These are phyloP conservation scores for Amanita pseudoporphyria DNA, from an alignment of 768 basidiomycete genomes.

Conservation along the genomic window DNA sequence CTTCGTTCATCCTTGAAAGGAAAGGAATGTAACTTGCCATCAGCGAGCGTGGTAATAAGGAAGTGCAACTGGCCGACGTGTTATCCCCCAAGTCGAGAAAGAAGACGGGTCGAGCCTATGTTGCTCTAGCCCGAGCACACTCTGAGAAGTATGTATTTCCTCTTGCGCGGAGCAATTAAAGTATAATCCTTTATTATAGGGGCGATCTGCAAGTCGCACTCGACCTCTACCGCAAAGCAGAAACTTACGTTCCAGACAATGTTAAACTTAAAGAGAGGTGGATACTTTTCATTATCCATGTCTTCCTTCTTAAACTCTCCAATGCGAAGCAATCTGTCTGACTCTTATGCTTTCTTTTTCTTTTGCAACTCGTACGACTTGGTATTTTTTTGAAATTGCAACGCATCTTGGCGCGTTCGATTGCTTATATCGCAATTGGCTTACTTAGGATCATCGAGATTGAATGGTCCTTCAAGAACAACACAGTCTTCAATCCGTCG, in stretches of 20 bases:
- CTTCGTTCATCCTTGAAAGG: not conserved
- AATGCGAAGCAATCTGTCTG: conserved; percentile 29
- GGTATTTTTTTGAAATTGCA: conserved; percentile 2
- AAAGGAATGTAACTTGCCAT: conserved; percentile 3
- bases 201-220: conserved; percentile 76
- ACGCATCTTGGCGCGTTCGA: not conserved
- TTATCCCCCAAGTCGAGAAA: conserved; percentile 69
- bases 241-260: conserved; percentile 80
- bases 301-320: conserved; percentile 51
- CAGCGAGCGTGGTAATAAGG: conserved; percentile 56
- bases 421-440: not conserved
- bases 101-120: conserved; percentile 76
- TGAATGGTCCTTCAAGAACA: conserved; percentile 66
- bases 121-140: conserved; percentile 72
- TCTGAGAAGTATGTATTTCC: conserved; percentile 58
- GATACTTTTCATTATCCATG: conserved; percentile 61
- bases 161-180: not conserved
- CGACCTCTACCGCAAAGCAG: conserved; percentile 75
- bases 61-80: conserved; percentile 48
- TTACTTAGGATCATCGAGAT: conserved; percentile 66
- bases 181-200: conserved; percentile 25
- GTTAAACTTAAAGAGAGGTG: conserved; percentile 82
- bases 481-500: conserved; percentile 47
- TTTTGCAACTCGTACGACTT: conserved; percentile 20
- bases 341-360: conserved; percentile 26